Evolutionary conservation across 257 asterid species (phyloP).

Genomic region (Cordia subcordata): DNA sequence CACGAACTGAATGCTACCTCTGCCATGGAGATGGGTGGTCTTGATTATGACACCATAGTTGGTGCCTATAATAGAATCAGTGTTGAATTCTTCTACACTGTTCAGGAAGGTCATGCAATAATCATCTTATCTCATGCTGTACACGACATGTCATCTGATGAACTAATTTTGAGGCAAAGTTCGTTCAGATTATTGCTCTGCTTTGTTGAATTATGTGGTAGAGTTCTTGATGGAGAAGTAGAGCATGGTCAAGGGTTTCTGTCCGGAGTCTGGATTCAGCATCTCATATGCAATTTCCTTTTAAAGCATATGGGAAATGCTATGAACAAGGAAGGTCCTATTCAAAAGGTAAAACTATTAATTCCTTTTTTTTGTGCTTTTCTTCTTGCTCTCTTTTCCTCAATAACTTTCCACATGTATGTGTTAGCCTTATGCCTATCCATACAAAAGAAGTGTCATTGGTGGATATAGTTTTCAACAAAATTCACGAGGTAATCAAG

Average conservation of each 20-base stretch:
- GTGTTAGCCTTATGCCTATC: background rate
- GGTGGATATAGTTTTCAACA: too few relatives aligned
- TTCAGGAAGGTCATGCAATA: slow-evolving; percentile 60
- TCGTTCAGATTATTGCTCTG: slow-evolving; percentile 69
- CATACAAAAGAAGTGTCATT: too few relatives aligned
- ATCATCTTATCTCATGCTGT: slow-evolving; percentile 70
- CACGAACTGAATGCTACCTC: slow-evolving; percentile 72
- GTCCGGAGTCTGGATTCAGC: slow-evolving; percentile 52
- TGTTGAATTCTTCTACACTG: slow-evolving; percentile 45
- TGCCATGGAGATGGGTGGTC: slow-evolving; percentile 57
- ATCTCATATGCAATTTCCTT: slow-evolving; percentile 47
- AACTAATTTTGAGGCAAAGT: slow-evolving; percentile 77
- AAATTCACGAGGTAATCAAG: background rate
- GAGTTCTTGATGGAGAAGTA: slow-evolving; percentile 38
- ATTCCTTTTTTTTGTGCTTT: slow-evolving; percentile 2
- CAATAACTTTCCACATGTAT: background rate
- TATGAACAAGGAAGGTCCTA: slow-evolving; percentile 63
- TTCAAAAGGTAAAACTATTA: slow-evolving; percentile 55
- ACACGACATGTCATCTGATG: slow-evolving; percentile 81
- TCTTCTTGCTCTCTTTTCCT: slow-evolving; percentile 4
- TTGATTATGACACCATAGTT: slow-evolving; percentile 74
- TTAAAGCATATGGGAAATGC: slow-evolving; percentile 87
- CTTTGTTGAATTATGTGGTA: slow-evolving; percentile 60
- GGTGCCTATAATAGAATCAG: slow-evolving; percentile 66
- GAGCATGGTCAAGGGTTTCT: slow-evolving; percentile 32